These are phyloP conservation scores for Biscutella laevigata DNA, from an alignment of 441 rosid genomes.

Conservation along the genomic window DNA sequence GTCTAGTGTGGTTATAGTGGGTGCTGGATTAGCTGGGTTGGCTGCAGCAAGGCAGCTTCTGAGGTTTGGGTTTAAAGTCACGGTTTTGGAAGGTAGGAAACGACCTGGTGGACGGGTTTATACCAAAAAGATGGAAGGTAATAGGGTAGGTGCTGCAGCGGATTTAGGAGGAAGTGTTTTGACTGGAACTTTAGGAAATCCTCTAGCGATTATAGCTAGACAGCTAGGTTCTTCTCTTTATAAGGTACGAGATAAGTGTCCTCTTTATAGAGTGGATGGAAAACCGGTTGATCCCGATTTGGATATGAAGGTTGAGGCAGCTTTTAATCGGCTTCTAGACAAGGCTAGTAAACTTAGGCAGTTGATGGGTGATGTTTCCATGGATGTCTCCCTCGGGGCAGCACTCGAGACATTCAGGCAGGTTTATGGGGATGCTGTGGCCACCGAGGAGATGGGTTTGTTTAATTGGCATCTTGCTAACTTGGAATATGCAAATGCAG, in stretches of 20 bases:
- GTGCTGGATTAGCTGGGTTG: constrained; percentile 82
- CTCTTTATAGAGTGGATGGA: constrained; percentile 69
- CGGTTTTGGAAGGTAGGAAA: constrained; percentile 85
- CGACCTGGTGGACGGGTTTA: constrained; percentile 87
- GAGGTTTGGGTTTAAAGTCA: constrained; percentile 80
- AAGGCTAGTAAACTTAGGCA: constrained; percentile 80
- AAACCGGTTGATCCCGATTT: constrained; percentile 58
- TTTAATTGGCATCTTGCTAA: constrained; percentile 94
- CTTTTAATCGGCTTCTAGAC: constrained; percentile 71
- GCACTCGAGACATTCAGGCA: constrained; percentile 80
- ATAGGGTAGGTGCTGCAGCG: constrained; percentile 57
- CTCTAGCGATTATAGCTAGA: constrained; percentile 71
- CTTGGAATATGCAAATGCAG: constrained; percentile 91
- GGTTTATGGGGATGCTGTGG: constrained; percentile 48
- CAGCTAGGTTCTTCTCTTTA: constrained; percentile 63
- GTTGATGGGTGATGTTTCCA: constrained; percentile 82
- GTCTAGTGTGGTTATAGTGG: constrained; percentile 50
- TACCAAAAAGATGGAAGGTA: constrained; percentile 85
- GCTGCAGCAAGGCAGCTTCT: constrained; percentile 78
- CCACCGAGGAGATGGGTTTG: constrained; percentile 60
- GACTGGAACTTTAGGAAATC: constrained; percentile 87
- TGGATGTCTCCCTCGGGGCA: constrained; percentile 80
- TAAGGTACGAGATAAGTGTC: constrained; percentile 88
- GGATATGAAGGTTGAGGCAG: constrained; percentile 75
- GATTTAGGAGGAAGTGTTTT: constrained; percentile 93